Evolutionary conservation across 768 basidiomycete genomes (phyloP).

Genomic region (Termitomyces sp.): DNA sequence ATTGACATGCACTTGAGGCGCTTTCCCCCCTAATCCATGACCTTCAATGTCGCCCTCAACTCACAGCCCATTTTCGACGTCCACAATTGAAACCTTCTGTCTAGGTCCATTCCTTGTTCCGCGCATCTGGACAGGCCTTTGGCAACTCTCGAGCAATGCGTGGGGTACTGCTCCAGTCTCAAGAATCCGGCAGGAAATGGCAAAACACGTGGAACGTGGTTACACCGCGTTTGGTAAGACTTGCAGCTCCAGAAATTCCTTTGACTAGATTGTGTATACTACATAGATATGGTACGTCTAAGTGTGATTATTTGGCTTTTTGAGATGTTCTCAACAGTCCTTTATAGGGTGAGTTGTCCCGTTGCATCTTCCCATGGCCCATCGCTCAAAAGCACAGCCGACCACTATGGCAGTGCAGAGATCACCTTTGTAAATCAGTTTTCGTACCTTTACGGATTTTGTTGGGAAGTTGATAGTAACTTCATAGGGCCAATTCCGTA

Average conservation of each 20-base stretch:
- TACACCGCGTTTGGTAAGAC: slow-evolving; percentile 58
- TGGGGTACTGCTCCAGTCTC: slow-evolving; percentile 73
- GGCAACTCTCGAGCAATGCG: slow-evolving; percentile 83
- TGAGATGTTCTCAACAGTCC: background rate
- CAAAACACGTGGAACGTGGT: slow-evolving; percentile 51
- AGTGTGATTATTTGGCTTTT: background rate
- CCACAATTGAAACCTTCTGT: slow-evolving; percentile 37
- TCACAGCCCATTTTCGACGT: slow-evolving; percentile 10
- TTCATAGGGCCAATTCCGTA: slow-evolving; percentile 65
- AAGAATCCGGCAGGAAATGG: slow-evolving; percentile 66
- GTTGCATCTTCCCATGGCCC: background rate
- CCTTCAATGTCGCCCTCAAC: slow-evolving; percentile 11
- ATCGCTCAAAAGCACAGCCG: slow-evolving; percentile 39
- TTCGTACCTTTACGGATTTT: slow-evolving; percentile 3
- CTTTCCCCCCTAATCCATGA: background rate
- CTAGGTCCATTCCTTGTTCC: slow-evolving; percentile 56
- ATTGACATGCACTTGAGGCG: background rate
- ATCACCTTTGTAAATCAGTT: slow-evolving; percentile 61
- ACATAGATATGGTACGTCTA: slow-evolving; percentile 50
- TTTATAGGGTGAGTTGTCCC: slow-evolving; percentile 11
- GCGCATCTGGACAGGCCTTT: slow-evolving; percentile 72
- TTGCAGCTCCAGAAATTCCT: background rate
- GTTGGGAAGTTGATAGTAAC: slow-evolving; percentile 6
- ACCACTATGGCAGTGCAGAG: slow-evolving; percentile 85
- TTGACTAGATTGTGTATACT: background rate